A percentile compares a stretch with the other conserved stretches of the same genome.
Conservation (phyloP, 2,329 filamentous ascomycete genomes). For the Emericellopsis atlantica region DNA sequence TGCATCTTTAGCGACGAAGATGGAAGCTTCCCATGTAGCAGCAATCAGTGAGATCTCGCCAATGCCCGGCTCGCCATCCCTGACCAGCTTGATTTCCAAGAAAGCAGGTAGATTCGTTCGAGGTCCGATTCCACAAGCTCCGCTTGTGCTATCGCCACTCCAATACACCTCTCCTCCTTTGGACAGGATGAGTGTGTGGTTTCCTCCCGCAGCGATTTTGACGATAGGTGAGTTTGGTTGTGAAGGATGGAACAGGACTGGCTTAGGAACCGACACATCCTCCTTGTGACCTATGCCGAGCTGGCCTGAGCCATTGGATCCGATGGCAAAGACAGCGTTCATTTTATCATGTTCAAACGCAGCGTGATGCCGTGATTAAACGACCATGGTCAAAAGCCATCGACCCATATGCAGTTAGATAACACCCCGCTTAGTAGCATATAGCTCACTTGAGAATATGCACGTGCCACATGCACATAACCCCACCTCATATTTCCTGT, state of each 20-base stretch:
- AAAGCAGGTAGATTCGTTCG: slow-evolving; percentile 21
- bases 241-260: slow-evolving; percentile 40
- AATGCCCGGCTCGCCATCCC: slow-evolving; percentile 12
- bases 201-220: slow-evolving; percentile 55
- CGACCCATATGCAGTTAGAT: too few species aligned
- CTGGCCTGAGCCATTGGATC: slow-evolving; percentile 68
- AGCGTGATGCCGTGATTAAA: too few species aligned
- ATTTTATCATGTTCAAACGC: slow-evolving; percentile 10
- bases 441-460: too few species aligned
- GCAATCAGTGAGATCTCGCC: slow-evolving; percentile 33
- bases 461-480: too few species aligned
- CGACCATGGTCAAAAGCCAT: too few species aligned
- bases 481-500: too few species aligned
- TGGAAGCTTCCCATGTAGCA: slow-evolving; percentile 68
- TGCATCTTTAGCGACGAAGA: slow-evolving; percentile 40
- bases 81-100: slow-evolving; percentile 21
- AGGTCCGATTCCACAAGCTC: slow-evolving; percentile 38
- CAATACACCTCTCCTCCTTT: slow-evolving; percentile 46
- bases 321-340: slow-evolving; percentile 52
- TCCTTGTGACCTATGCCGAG: slow-evolving; percentile 59
- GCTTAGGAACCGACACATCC: slow-evolving; percentile 55
- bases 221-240: slow-evolving; percentile 19
- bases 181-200: slow-evolving; percentile 71
- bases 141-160: slow-evolving; percentile 45
- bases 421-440: too few species aligned